Conservation (phyloP, 805 yeast species). For the Cyberlindnera saturnus region DNA sequence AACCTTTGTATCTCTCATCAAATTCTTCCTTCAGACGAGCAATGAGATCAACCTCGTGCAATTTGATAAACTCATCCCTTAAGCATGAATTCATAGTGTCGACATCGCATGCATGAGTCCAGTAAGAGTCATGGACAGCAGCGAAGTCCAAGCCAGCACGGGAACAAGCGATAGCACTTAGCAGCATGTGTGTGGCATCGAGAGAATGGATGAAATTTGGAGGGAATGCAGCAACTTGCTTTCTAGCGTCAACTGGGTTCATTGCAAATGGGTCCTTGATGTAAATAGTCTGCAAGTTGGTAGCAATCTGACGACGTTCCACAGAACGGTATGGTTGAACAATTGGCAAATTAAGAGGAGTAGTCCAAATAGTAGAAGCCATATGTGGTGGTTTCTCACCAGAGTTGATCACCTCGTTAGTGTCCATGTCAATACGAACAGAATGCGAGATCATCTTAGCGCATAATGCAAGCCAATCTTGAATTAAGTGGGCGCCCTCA, state of each 20-base stretch:
- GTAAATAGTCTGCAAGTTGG: slow-evolving; percentile 82
- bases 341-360: slow-evolving; percentile 91
- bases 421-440: slow-evolving; percentile 52
- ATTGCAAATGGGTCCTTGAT: slow-evolving; percentile 84
- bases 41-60: slow-evolving; percentile 73
- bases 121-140: slow-evolving; percentile 94
- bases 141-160: slow-evolving; percentile 69
- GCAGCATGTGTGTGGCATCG: slow-evolving; percentile 94
- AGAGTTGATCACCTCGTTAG: slow-evolving; percentile 32
- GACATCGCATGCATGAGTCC: slow-evolving; percentile 93
- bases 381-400: slow-evolving; percentile 56
- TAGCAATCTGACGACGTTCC: slow-evolving; percentile 59
- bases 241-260: slow-evolving; percentile 77
- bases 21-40: slow-evolving; percentile 71
- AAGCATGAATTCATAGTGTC: slow-evolving; percentile 61
- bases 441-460: slow-evolving; percentile 79
- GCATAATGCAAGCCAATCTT: slow-evolving; percentile 90
- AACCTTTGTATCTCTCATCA: slow-evolving; percentile 69
- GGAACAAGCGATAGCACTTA: slow-evolving; percentile 78
- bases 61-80: slow-evolving; percentile 71
- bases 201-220: slow-evolving; percentile 93
- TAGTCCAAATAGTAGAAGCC: slow-evolving; percentile 95
- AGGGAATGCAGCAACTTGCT: slow-evolving; percentile 90
- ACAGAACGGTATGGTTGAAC: slow-evolving; percentile 90
- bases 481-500: slow-evolving; percentile 89